phyloP scores from a whole-genome alignment of 768 basidiomycete genomes.

The Suillus placidus region DNA sequence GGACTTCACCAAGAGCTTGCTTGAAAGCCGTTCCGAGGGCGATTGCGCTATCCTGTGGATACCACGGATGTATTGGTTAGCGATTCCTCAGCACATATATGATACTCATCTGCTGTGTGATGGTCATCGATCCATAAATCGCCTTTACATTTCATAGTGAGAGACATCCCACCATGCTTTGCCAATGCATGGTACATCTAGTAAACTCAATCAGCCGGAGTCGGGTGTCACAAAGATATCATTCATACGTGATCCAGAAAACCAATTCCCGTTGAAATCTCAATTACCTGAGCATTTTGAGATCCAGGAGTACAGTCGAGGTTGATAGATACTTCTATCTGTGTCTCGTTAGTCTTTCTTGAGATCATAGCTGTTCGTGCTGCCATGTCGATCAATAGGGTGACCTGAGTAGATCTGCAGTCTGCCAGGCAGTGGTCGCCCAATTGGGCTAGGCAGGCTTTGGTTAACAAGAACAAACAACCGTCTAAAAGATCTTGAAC shows the following conservation, averaged over 20 bases:
- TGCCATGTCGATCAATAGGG: conserved; percentile 30
- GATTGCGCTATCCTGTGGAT: conserved; percentile 83
- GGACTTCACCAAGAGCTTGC: conserved; percentile 90
- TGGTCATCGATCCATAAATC: conserved; percentile 99
- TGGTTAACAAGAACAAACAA: conserved; percentile 15
- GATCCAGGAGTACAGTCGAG: conserved; percentile 78
- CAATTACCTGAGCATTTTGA: conserved; percentile 68
- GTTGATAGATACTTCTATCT: conserved; percentile 79
- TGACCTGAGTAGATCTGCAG: too few relatives aligned
- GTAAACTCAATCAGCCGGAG: conserved; percentile 8
- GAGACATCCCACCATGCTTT: conserved; percentile 93
- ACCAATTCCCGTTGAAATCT: conserved; percentile 94
- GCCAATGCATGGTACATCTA: conserved; percentile 99
- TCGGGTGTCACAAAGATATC: background rate
- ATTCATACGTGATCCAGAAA: conserved; percentile 91
- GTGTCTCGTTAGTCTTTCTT: conserved; percentile 89
- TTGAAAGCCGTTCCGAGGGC: conserved; percentile 92
- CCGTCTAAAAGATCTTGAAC: conserved; percentile 10
- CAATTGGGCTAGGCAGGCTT: conserved; percentile 1
- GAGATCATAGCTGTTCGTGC: conserved; percentile 68
- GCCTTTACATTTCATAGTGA: conserved; percentile 89
- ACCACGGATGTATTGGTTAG: conserved; percentile 8
- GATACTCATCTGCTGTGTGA: conserved; percentile 92
- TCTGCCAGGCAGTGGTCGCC: background rate
- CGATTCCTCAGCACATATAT: conserved; percentile 8